Base-by-base conservation (phyloP, 179 eudicot species). In the Heliamphora ciliata region DNA sequence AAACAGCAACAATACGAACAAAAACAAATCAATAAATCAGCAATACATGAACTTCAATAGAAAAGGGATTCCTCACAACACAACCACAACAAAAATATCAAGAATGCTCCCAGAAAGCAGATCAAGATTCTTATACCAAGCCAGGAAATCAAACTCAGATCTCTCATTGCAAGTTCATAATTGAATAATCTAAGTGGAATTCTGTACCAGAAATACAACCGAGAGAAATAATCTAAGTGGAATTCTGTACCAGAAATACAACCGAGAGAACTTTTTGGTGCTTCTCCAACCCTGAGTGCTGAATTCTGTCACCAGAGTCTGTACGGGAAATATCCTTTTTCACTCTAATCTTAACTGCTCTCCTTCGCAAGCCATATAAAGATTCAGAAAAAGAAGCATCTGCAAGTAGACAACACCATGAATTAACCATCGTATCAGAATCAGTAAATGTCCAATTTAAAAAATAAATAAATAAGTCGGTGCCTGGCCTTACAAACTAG, bases 381-480 rank as follows among this genome's bases (percentile, higher is more conserved):
- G 98, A 94, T 83, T 95, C 98, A 14, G 98, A 84, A 84, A 95
- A 94, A 8, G 97, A 95, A 81, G 97, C 98, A 88, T 95, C 98
- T 95, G 92, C 80, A 51, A 80, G 52, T 80, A 81, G 47, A 82
- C 74, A 74, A 77, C 40, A 78, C 70, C 2, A 3, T 14, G 14
- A 21, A 24, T 15, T 66, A 58, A 50, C 66, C 78, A 79, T 15
- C 47, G 48, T 13, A 64, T 50, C 54, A 44, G 69, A 65, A 79
- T 61, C 73, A 81, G 46, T 74, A 82, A 24, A 68, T 48, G 40
- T 9, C 52, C 21, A 31, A 54, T 66, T 50, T 10, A 54, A 40
- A 0, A 6, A 40, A 50, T 65, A 14, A 31, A 31, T 31, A 31
- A 31, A 31, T 31, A 76, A 65, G 76, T 40, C 9, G 51, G 5